Base-by-base conservation (phyloP, 768 basidiomycete genomes). In the Epithele typhae region DNA sequence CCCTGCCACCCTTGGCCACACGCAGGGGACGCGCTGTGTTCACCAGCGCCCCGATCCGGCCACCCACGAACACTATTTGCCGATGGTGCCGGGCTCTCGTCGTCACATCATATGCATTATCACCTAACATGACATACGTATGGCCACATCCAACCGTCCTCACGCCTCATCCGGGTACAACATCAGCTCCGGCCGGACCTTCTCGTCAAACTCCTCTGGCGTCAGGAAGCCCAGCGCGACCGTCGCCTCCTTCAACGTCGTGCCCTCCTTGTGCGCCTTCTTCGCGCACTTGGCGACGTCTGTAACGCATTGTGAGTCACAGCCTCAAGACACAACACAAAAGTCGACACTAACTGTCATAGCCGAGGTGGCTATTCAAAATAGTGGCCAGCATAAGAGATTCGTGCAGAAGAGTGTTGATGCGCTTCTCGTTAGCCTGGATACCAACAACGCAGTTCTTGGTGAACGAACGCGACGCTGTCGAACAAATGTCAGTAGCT, bases 201-300 rank as follows among this genome's bases (percentile, higher is more conserved):
- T 92, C 64, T 79, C 74, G 68, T 98, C 94, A 68, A 98, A 99
- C 65, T 94, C 92, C 63, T 95, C 91, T 0, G 82, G 73, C 1
- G 87, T 87, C 59, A 98, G 65, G 67, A 89, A 84, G 40, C 91
- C 92, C 27, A 97, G 78, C 17, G 82, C 67, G 37, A 98, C 84
- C 10, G 93, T 92, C 34, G 96, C 92, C 69, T 92, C 87, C 74
- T 95, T 98, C 66, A 98, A 63, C 49, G 96, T 98, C 40, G 84
- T 89, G 22, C 96, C 96, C 69, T 99, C 93, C 66, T 87, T 92
- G 76, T 98, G 96, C n/a, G 96, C 96, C 68, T 98, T 98, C 79
- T 99, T 99, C 23, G 96, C 96, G 61, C 89, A 92, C 70, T 90
- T 93, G 40, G 96, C 96, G 40, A 98, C 96, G 69, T 96, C 93